Conservation (phyloP, 768 basidiomycete species). For the Phlegmacium glaucopus region DNA sequence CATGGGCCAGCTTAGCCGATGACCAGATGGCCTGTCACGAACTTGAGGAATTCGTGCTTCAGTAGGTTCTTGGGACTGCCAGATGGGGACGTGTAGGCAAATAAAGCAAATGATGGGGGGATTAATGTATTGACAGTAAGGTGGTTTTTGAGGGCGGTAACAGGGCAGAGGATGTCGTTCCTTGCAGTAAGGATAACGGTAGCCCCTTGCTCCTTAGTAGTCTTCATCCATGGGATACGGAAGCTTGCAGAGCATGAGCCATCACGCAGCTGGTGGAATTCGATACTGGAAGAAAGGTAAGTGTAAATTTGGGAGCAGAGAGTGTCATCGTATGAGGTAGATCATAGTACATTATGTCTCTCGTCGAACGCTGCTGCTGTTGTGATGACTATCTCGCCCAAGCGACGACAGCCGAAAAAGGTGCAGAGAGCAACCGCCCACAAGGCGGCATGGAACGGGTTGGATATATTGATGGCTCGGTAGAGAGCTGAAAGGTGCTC, state of each 20-base stretch:
- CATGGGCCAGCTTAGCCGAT: no score
- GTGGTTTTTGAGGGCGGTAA: no score
- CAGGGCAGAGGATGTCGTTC: conserved; percentile 19
- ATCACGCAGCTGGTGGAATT: background rate
- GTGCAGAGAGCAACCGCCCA: conserved; percentile 27
- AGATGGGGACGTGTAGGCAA: no score
- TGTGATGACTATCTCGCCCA: background rate
- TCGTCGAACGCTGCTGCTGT: background rate
- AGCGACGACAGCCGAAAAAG: conserved; percentile 27
- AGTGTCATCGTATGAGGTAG: background rate
- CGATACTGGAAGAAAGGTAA: background rate
- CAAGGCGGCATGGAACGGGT: conserved; percentile 27
- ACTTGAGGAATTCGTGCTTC: no score
- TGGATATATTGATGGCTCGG: conserved; percentile 15
- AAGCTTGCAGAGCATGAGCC: conserved; percentile 8
- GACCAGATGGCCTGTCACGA: no score
- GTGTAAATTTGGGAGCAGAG: background rate
- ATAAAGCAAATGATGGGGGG: no score
- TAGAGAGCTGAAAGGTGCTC: conserved; percentile 22
- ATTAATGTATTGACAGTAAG: no score
- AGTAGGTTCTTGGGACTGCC: no score
- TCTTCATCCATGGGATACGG: conserved; percentile 27
- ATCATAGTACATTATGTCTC: background rate
- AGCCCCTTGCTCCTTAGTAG: conserved; percentile 12
- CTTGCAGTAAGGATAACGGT: conserved; percentile 18